phyloP scores from a whole-genome alignment of 805 yeast genomes.

The Yarrowia sp. region DNA sequence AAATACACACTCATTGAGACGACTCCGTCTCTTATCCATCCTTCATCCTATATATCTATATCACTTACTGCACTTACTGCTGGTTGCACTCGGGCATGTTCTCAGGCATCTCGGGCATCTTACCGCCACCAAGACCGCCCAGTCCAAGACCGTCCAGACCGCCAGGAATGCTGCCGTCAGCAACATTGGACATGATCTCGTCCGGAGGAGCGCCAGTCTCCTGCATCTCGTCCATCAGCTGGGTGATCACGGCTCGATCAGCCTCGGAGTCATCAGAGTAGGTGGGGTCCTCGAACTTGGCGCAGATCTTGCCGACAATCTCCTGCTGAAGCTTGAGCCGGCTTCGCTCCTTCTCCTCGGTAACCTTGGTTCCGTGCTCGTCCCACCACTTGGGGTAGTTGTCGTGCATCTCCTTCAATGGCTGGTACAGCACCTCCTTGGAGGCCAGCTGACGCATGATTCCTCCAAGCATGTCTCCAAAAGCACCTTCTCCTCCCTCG shows the following conservation, averaged over 20 bases:
- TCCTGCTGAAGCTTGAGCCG: conserved; percentile 68
- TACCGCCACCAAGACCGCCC: conserved; percentile 44
- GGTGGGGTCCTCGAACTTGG: conserved; percentile 66
- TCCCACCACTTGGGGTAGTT: conserved; percentile 77
- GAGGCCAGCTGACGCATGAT: conserved; percentile 84
- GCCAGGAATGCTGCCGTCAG: conserved; percentile 54
- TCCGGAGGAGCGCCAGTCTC: conserved; percentile 81
- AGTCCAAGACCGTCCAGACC: conserved; percentile 37
- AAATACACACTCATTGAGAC: conserved; percentile 28
- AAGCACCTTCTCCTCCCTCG: conserved; percentile 50
- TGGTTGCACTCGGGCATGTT: conserved; percentile 39
- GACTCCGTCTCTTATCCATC: neutral
- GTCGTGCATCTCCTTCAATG: conserved; percentile 77
- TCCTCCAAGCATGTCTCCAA: conserved; percentile 69
- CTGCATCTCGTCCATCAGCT: conserved; percentile 66
- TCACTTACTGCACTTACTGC: conserved; percentile 9
- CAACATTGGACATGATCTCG: conserved; percentile 70
- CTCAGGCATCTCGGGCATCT: conserved; percentile 39
- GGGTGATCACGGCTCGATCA: conserved; percentile 60
- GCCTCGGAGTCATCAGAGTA: conserved; percentile 61
- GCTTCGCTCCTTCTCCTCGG: conserved; percentile 54
- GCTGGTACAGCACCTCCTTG: conserved; percentile 85
- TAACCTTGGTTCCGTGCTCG: conserved; percentile 57
- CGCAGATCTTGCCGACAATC: conserved; percentile 66
- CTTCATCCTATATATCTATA: conserved; percentile 21